phyloP scores from a whole-genome alignment of 2,329 filamentous ascomycete species.

The Chaetomium sp. region DNA sequence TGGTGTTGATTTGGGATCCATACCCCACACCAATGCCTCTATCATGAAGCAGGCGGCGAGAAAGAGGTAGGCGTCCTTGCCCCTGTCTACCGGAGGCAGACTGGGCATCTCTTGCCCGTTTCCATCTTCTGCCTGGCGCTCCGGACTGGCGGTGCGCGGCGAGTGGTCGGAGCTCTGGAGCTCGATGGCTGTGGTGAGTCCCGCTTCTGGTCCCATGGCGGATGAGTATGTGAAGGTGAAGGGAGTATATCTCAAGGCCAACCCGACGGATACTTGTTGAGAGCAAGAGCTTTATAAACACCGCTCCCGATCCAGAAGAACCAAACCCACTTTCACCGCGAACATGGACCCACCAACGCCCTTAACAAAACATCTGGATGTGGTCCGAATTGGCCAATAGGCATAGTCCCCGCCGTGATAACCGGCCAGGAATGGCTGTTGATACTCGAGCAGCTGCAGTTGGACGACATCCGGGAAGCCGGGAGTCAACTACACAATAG shows the following conservation, averaged over 20 bases:
- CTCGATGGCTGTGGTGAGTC: constrained; percentile 15
- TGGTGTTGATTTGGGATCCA: neutral
- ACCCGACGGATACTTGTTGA: neutral
- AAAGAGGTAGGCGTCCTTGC: constrained; percentile 48
- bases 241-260: neutral
- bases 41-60: constrained; percentile 54
- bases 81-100: constrained; percentile 42
- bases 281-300: neutral
- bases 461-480: too few species aligned
- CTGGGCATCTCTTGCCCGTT: constrained; percentile 34
- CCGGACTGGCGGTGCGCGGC: constrained; percentile 14
- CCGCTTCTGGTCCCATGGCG: constrained; percentile 13
- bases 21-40: constrained; percentile 58
- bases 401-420: neutral
- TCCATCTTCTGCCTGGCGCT: constrained; percentile 19
- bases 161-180: constrained; percentile 12
- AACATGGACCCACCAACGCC: neutral
- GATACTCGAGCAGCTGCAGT: neutral
- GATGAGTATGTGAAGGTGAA: neutral
- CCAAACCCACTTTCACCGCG: neutral
- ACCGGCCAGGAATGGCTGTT: neutral
- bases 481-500: neutral
- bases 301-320: neutral
- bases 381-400: neutral
- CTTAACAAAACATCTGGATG: neutral